phyloP scores from a whole-genome alignment of 345 rosid genomes.

The Rhodamnia argentea region DNA sequence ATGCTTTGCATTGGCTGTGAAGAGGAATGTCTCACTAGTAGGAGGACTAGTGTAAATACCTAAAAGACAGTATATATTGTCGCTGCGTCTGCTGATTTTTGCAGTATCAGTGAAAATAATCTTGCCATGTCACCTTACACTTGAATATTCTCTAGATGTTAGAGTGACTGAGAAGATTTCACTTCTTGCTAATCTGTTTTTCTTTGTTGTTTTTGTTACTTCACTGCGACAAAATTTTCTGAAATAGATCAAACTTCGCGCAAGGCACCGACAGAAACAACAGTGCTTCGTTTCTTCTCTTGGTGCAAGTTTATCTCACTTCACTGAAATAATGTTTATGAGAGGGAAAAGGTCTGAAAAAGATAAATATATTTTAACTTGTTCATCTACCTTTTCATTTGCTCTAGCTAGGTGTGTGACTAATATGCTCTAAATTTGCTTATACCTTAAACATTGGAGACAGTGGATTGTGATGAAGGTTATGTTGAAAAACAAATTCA shows the following conservation, averaged over 20 bases:
- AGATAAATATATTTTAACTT: neutral
- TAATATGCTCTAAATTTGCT: neutral
- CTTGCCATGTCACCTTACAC: neutral
- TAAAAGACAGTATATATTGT: neutral
- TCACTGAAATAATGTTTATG: neutral
- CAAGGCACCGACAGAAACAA: neutral
- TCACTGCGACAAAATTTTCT: neutral
- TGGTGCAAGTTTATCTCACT: neutral
- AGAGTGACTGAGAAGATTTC: neutral
- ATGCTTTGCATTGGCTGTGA: neutral
- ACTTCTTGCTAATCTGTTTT: neutral
- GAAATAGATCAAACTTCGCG: neutral
- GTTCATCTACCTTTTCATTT: neutral
- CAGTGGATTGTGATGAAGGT: neutral
- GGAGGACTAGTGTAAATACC: neutral
- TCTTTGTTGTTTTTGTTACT: neutral
- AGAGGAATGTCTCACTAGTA: neutral
- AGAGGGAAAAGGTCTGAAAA: neutral
- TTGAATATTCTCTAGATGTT: neutral
- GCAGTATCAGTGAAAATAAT: neutral
- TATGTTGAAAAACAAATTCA: neutral
- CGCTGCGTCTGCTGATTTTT: neutral
- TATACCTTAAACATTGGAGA: neutral
- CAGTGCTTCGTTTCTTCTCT: neutral
- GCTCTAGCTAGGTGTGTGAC: neutral